Base-by-base conservation (phyloP, 768 basidiomycete genomes). In the Collybia nuda region DNA sequence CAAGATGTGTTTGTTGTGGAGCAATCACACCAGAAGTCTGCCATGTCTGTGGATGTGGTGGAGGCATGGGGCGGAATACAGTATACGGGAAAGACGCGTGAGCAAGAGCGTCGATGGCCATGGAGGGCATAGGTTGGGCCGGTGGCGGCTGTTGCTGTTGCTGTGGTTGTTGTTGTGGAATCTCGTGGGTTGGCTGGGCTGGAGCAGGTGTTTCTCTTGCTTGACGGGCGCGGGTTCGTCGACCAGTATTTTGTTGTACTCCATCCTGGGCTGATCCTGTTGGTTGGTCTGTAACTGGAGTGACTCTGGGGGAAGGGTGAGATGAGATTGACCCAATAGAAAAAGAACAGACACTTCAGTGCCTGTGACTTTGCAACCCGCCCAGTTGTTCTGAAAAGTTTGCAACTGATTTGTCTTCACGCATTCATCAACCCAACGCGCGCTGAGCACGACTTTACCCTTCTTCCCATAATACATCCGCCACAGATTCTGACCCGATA, bases 381-480 rank as follows among this genome's bases (percentile, higher is more conserved):
- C 89, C 81, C 86, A 93, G 58, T 89, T 84, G 50, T 73, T 81
- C 44, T 81, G 78, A 60, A 85, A 92, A 0, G 87, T 89, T 63
- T 89, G 86, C 28, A 93, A 73, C 40, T 79, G 76, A 44, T 81
- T 78, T 5, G 77, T 69, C 57, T 84, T 81, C 58, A 93, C 74
- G 58, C 91, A 93, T 61, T 90, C 86, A 43, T 79, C 77, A 18
- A 90, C 77, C 91, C 91, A 93, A 40, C 80, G 78, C 4, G 80
- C 77, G 58, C 82, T 77, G 6, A 93, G 79, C 2, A 93, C 81
- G 40, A 91, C 72, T 65, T 92, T 92, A 36, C 80, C 82, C 67
- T 89, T 91, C 68, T 91, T 92, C 40, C 80, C 78, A 1, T 78
- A 80, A 65, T 90, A 92, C 60, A 90, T 88, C 39, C 88, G 80